A percentile compares a stretch with the other conserved stretches of the same genome.
Evolutionary conservation across 2,329 filamentous ascomycete genomes (phyloP).

Genomic region (Stagonosporopsis rhizophila): DNA sequence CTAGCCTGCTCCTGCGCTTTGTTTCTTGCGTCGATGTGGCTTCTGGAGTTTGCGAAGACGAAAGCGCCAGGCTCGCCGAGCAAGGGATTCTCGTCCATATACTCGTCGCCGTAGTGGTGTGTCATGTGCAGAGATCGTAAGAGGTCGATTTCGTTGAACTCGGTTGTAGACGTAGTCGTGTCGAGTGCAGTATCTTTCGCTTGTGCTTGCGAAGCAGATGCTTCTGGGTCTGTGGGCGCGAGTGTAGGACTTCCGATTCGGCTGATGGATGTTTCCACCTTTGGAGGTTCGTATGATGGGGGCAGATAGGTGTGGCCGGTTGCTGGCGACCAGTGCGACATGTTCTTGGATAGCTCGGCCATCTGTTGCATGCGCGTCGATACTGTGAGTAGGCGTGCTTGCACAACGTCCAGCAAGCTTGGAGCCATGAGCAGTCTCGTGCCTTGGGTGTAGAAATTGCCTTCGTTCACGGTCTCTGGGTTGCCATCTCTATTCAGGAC

Average conservation of each 20-base stretch:
- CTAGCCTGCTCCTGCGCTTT: slow-evolving; percentile 44
- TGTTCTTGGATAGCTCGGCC: slow-evolving; percentile 59
- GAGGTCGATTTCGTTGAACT: slow-evolving; percentile 46
- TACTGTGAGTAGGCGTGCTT: slow-evolving; percentile 62
- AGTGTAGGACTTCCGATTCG: slow-evolving; percentile 43
- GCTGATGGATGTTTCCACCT: slow-evolving; percentile 36
- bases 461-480: slow-evolving; percentile 61
- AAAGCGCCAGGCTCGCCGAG: slow-evolving; percentile 69
- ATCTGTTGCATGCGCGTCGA: slow-evolving; percentile 64
- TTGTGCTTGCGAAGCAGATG: slow-evolving; percentile 28
- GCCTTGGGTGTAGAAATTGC: slow-evolving; percentile 67
- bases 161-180: slow-evolving; percentile 25
- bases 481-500: slow-evolving; percentile 49
- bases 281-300: slow-evolving; percentile 52
- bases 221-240: slow-evolving; percentile 37
- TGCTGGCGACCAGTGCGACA: slow-evolving; percentile 65
- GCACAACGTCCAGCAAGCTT: slow-evolving; percentile 64
- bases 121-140: slow-evolving; percentile 59
- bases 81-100: slow-evolving; percentile 69
- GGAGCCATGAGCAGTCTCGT: slow-evolving; percentile 69
- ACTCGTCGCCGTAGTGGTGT: slow-evolving; percentile 64
- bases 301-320: slow-evolving; percentile 67
- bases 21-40: slow-evolving; percentile 52
- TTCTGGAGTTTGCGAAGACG: slow-evolving; percentile 58
- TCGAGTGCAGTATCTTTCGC: slow-evolving; percentile 24